Conservation (phyloP, 495 filamentous ascomycete species). For the Parathielavia appendiculata region DNA sequence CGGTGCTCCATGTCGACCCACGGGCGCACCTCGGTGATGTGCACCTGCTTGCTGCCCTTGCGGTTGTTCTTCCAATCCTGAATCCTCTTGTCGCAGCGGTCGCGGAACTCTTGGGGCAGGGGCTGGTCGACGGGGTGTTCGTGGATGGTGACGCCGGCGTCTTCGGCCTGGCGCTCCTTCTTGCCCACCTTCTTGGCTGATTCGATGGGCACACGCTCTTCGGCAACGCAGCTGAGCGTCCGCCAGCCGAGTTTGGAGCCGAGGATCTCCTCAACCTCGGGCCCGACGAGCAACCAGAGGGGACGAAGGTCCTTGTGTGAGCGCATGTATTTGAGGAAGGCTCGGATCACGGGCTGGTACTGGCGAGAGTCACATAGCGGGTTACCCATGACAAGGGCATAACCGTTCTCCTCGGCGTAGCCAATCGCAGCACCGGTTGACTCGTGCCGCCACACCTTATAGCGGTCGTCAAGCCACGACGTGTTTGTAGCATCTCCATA, state of each 20-base stretch:
- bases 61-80: slow-evolving; percentile 71
- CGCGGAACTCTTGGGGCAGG: slow-evolving; percentile 55
- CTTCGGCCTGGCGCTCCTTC: slow-evolving; percentile 65
- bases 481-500: slow-evolving; percentile 88
- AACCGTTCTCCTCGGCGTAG: slow-evolving; percentile 66
- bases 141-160: slow-evolving; percentile 68
- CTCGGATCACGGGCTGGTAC: slow-evolving; percentile 61
- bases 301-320: slow-evolving; percentile 66
- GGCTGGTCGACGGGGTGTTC: slow-evolving; percentile 57
- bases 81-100: slow-evolving; percentile 64
- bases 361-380: slow-evolving; percentile 71
- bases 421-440: slow-evolving; percentile 72
- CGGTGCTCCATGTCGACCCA: slow-evolving; percentile 75
- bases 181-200: slow-evolving; percentile 59
- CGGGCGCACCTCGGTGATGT: slow-evolving; percentile 75
- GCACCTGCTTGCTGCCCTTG: slow-evolving; percentile 72
- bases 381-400: slow-evolving; percentile 73
- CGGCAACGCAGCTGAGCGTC: slow-evolving; percentile 74
- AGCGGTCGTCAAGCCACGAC: slow-evolving; percentile 78
- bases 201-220: slow-evolving; percentile 72
- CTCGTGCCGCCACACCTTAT: slow-evolving; percentile 73
- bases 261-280: slow-evolving; percentile 65
- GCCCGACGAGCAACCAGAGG: slow-evolving; percentile 72
- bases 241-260: slow-evolving; percentile 75
- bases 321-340: slow-evolving; percentile 68